Evolutionary conservation across 768 basidiomycete species (phyloP).

Genomic region (Leucocoprinus birnbaumii): DNA sequence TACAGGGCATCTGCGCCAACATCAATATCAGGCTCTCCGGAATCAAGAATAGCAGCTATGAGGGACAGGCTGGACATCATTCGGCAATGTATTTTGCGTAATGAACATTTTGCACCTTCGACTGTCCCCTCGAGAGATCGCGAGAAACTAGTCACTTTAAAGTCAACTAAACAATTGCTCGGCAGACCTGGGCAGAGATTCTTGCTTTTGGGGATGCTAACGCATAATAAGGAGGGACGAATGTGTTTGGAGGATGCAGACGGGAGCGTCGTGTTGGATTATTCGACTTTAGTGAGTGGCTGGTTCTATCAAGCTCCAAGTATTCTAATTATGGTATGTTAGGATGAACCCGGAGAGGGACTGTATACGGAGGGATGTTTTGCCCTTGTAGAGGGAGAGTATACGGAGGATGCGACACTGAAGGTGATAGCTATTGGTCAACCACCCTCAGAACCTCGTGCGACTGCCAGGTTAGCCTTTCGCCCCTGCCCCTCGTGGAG

Average conservation of each 20-base stretch:
- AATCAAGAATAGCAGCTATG: conserved; percentile 74
- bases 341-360: conserved; percentile 92
- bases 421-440: conserved; percentile 94
- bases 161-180: conserved; percentile 93
- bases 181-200: conserved; percentile 90
- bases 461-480: conserved; percentile 65
- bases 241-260: conserved; percentile 93
- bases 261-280: conserved; percentile 85
- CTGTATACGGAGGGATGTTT: conserved; percentile 96
- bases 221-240: conserved; percentile 86
- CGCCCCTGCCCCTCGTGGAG: neutral
- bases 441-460: conserved; percentile 91
- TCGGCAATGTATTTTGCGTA: conserved; percentile 88
- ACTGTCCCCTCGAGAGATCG: conserved; percentile 88
- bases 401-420: conserved; percentile 87
- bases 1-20: conserved; percentile 51
- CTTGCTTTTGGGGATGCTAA: conserved; percentile 89
- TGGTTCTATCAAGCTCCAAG: too few species aligned
- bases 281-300: conserved; percentile 77
- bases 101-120: conserved; percentile 97
- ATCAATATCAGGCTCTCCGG: conserved; percentile 79
- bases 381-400: conserved; percentile 94
- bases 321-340: neutral
- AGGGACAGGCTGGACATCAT: conserved; percentile 89
- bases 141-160: conserved; percentile 86